Conservation (phyloP, 805 yeast genomes). For the Wickerhamomyces chambardii region DNA sequence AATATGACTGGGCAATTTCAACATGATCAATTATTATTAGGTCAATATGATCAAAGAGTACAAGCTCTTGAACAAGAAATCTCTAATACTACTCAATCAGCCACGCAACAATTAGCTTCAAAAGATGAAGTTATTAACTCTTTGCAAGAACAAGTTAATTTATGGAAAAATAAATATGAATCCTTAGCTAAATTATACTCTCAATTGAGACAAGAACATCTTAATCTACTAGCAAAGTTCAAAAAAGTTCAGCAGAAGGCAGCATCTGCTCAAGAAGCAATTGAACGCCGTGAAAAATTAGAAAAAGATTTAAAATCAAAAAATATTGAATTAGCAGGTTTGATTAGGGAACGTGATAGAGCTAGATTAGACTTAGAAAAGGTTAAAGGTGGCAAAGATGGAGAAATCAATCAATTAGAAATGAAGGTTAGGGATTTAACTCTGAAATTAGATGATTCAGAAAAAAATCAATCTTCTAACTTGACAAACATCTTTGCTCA, state of each 20-base stretch:
- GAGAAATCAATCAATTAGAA: conserved; percentile 56
- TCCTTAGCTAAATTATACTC: conserved; percentile 83
- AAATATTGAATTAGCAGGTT: conserved; percentile 80
- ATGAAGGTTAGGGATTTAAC: conserved; percentile 55
- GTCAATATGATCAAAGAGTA: conserved; percentile 82
- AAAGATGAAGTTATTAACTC: conserved; percentile 65
- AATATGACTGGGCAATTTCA: conserved; percentile 76
- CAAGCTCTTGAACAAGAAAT: conserved; percentile 74
- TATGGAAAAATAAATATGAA: conserved; percentile 85
- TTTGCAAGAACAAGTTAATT: conserved; percentile 63
- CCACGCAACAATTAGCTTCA: conserved; percentile 63
- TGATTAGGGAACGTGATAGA: conserved; percentile 83
- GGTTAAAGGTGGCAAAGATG: conserved; percentile 51
- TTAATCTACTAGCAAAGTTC: conserved; percentile 66
- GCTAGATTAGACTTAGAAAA: conserved; percentile 79
- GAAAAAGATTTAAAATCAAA: conserved; percentile 81
- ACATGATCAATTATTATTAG: conserved; percentile 73
- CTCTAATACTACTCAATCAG: conserved; percentile 46
- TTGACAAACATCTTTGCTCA: conserved; percentile 48
- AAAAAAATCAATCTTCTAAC: conserved; percentile 55
- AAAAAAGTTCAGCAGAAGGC: conserved; percentile 83
- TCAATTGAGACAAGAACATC: conserved; percentile 86
- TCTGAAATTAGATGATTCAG: conserved; percentile 47
- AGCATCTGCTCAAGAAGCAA: conserved; percentile 82
- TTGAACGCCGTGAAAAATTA: conserved; percentile 70